Evolutionary conservation across 2,329 filamentous ascomycete genomes (phyloP), one percentile per base, ranked within the genome.

Genomic region (Aspergillus quadricinctus): DNA sequence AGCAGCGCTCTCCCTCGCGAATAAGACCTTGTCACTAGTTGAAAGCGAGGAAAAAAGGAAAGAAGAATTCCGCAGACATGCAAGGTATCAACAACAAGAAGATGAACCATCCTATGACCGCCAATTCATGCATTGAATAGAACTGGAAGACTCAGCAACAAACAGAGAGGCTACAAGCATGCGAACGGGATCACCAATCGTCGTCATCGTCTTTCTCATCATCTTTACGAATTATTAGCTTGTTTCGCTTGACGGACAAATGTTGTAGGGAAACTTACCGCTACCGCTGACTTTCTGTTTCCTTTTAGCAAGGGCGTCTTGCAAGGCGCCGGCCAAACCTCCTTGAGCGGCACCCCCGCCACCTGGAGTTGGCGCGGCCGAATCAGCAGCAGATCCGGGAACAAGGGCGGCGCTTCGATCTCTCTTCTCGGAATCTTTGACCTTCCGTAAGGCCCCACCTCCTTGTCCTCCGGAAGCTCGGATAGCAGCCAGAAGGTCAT

Each of bases 211-310:
- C 75, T 57, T 75, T 76, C 57, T 78, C 76, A 53, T 78, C 76
- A 68, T 78, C 76, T 78, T 55, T 48, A 54, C 50, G n/a, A 28
- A 11, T n/a, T 53, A 66, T 70, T 70, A 72, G 66, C 55, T 59
- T 35, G 31, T 52, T 25, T 52, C 25, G 11, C 25, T 29, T 23
- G 28, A 37, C 11, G 21, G n/a, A 19, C 29, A 23, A 23, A 29
- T 37, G 6, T 17, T 37, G 31, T 55, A 53, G 51, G 52, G 52
- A 48, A 14, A 88, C 90, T 85, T 85, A 97, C 93, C 93, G 81
- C 90, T 96, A 72, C 90, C 88, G 77, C 90, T 90, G 72, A 97
- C 93, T 81, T 96, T 96, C 75, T 91, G 86, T 80, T 97, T 97
- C 73, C 93, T 83, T 77, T 90, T 89, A 69, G 88, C 85, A 66